phyloP scores from a whole-genome alignment of 2,329 filamentous ascomycete genomes.

The Penicillium verrucosum region DNA sequence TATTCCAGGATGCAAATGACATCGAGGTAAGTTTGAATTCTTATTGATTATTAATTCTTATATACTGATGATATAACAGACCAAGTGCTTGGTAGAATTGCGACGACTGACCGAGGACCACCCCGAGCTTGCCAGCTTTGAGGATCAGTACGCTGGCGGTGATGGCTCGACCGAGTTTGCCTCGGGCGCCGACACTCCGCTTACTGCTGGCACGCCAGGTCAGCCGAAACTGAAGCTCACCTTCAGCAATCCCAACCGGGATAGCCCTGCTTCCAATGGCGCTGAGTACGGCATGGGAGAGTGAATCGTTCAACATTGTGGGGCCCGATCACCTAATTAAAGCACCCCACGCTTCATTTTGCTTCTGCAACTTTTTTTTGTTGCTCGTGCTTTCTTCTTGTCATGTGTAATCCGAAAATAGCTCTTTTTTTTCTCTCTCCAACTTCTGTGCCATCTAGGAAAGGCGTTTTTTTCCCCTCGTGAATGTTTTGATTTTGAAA shows the following conservation, averaged over 20 bases:
- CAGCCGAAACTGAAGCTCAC: constrained; percentile 67
- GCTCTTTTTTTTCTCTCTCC: not conserved
- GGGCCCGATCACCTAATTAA: not conserved
- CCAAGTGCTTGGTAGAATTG: constrained; percentile 52
- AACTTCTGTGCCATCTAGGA: constrained; percentile 10
- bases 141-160: constrained; percentile 48
- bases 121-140: constrained; percentile 57
- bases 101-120: constrained; percentile 53
- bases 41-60: not conserved
- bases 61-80: constrained; percentile 29
- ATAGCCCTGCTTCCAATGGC: constrained; percentile 32
- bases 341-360: not conserved
- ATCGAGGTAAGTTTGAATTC: constrained; percentile 71
- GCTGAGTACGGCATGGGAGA: constrained; percentile 35
- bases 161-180: constrained; percentile 53
- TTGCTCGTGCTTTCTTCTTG: constrained; percentile 7
- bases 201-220: constrained; percentile 55
- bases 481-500: constrained; percentile 12
- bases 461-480: constrained; percentile 5
- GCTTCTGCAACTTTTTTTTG: not conserved
- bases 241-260: constrained; percentile 46
- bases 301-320: constrained; percentile 12
- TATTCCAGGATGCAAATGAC: constrained; percentile 86
- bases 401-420: constrained; percentile 14
- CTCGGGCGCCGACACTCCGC: constrained; percentile 57